A percentile compares a stretch with the other conserved stretches of the same genome.
These are phyloP conservation scores for Botryotinia convoluta DNA, from an alignment of 2,329 filamentous ascomycete species.

Conservation along the genomic window DNA sequence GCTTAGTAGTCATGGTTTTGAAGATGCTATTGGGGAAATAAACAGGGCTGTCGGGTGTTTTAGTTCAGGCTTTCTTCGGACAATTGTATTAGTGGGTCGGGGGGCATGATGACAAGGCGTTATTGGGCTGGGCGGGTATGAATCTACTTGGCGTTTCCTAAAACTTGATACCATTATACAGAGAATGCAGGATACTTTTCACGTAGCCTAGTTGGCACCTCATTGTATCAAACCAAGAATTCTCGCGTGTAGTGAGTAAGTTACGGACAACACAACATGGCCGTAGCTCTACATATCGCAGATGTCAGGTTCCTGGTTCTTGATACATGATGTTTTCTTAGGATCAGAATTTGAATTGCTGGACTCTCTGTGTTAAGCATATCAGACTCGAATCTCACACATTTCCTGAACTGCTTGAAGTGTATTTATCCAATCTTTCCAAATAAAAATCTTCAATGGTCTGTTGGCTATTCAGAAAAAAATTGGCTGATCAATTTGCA, in stretches of 20 bases:
- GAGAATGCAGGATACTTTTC: not conserved
- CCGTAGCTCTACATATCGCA: not conserved
- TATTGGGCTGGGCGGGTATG: not conserved
- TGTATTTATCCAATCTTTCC: not conserved
- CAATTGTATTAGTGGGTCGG: not conserved
- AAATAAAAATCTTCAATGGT: not conserved
- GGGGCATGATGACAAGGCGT: not conserved
- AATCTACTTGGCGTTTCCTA: not conserved
- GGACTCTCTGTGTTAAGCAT: not conserved
- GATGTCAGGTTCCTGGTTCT: not conserved
- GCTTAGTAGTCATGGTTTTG: slow-evolving; percentile 67
- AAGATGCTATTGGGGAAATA: slow-evolving; percentile 44
- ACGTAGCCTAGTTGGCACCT: not conserved
- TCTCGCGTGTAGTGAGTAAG: not conserved
- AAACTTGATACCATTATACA: slow-evolving; percentile 8
- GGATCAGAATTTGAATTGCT: not conserved
- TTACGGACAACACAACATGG: not conserved
- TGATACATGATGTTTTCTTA: not conserved
- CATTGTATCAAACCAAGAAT: not conserved
- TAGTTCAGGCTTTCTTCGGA: not conserved
- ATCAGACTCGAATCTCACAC: not conserved
- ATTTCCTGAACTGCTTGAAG: not conserved
- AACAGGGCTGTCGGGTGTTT: not conserved
- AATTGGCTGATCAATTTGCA: not conserved
- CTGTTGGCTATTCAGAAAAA: not conserved